These are phyloP conservation scores for Boletus sensibilis DNA, from an alignment of 768 basidiomycete genomes.

Conservation along the genomic window DNA sequence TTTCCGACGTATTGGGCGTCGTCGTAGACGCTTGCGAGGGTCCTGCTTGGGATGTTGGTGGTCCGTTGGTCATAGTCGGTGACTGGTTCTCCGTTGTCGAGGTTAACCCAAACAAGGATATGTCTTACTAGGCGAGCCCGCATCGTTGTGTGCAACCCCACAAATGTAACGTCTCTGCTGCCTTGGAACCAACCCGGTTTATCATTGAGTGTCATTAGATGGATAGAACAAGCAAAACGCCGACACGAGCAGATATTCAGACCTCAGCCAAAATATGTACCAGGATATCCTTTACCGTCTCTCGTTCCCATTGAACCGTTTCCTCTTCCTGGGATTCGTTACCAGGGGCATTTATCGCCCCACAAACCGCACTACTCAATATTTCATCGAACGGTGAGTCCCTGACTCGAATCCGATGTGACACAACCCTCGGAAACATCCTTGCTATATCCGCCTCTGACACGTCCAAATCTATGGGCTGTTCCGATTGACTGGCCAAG, in stretches of 20 bases:
- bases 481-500: constrained; percentile 13
- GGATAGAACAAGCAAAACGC: not conserved
- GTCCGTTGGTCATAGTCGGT: constrained; percentile 39
- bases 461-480: constrained; percentile 48
- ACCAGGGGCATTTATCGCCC: constrained; percentile 39
- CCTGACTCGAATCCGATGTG: constrained; percentile 71
- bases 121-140: not conserved
- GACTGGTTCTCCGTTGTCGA: not conserved
- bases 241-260: constrained; percentile 18
- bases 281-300: constrained; percentile 65
- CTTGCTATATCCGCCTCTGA: constrained; percentile 75
- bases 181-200: not conserved
- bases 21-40: constrained; percentile 29
- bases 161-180: not conserved
- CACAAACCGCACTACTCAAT: constrained; percentile 59
- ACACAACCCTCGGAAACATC: constrained; percentile 68
- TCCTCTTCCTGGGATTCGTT: constrained; percentile 18
- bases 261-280: constrained; percentile 57
- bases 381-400: constrained; percentile 71
- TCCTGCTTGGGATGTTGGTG: constrained; percentile 42
- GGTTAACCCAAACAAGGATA: constrained; percentile 6
- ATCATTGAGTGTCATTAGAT: not conserved
- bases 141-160: not conserved
- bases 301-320: constrained; percentile 37
- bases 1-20: constrained; percentile 10